Evolutionary conservation across 306 rosid genomes (phyloP).

Genomic region (Gastrolobium bilobum): DNA sequence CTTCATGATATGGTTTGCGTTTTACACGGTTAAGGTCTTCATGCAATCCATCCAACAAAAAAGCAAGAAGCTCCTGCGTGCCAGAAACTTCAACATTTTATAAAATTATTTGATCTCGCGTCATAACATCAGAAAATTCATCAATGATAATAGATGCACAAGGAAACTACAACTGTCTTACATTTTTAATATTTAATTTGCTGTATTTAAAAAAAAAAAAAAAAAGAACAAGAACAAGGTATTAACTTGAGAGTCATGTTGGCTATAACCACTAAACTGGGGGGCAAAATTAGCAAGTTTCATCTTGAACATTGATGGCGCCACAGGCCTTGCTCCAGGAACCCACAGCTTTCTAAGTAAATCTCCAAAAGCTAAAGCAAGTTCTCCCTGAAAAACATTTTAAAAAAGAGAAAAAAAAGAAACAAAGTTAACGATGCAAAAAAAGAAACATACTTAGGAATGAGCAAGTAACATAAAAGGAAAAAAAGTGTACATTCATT

Average conservation of each 20-base stretch:
- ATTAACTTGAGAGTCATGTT: slow-evolving; percentile 95
- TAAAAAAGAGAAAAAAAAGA: neutral
- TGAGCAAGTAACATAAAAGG: slow-evolving; percentile 25
- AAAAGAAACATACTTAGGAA: slow-evolving; percentile 27
- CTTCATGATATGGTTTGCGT: slow-evolving; percentile 82
- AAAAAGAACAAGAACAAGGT: slow-evolving; percentile 16
- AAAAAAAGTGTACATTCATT: slow-evolving; percentile 70
- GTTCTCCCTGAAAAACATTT: slow-evolving; percentile 75
- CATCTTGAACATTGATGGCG: slow-evolving; percentile 75
- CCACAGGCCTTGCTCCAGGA: slow-evolving; percentile 70
- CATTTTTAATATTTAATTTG: neutral
- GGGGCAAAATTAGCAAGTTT: slow-evolving; percentile 82
- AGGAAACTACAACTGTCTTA: slow-evolving; percentile 29
- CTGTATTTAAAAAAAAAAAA: neutral
- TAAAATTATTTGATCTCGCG: slow-evolving; percentile 36
- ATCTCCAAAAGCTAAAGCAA: slow-evolving; percentile 89
- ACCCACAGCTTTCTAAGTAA: slow-evolving; percentile 86
- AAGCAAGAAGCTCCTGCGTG: slow-evolving; percentile 91
- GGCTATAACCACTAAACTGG: slow-evolving; percentile 85
- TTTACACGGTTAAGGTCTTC: slow-evolving; percentile 93
- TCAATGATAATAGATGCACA: slow-evolving; percentile 1
- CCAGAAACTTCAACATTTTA: slow-evolving; percentile 45
- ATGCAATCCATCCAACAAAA: slow-evolving; percentile 90
- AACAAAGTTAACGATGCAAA: slow-evolving; percentile 10
- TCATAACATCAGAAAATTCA: slow-evolving; percentile 32